These are phyloP conservation scores for Bryoerythrophyllum caledonicum DNA, from an alignment of 225 moss, liverwort and hornwort genomes.

Conservation along the genomic window DNA sequence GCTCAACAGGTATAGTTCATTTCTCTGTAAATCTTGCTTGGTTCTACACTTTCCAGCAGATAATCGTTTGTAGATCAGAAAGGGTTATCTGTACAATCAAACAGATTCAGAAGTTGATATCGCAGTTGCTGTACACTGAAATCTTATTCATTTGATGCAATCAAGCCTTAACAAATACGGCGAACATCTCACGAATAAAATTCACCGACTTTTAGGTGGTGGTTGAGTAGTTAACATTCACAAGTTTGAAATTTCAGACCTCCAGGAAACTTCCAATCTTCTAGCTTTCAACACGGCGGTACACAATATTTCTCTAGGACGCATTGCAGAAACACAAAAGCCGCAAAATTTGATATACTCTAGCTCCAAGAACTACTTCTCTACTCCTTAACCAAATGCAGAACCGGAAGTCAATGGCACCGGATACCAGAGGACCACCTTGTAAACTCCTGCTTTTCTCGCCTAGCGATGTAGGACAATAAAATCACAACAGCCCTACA, in stretches of 20 bases:
- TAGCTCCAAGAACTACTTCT: neutral
- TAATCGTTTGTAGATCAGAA: constrained; percentile 7
- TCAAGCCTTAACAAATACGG: neutral
- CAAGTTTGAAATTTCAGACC: constrained; percentile 5
- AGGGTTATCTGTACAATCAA: constrained; percentile 16
- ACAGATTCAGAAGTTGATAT: too few species aligned
- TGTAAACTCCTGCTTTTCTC: constrained; percentile 3
- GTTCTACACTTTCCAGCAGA: neutral
- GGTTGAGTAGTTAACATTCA: neutral
- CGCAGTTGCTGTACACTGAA: too few species aligned
- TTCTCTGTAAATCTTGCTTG: constrained; percentile 3
- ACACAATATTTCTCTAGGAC: neutral
- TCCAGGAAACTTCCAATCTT: neutral
- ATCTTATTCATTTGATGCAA: too few species aligned
- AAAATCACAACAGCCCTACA: neutral
- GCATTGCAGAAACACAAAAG: neutral
- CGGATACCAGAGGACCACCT: constrained; percentile 5
- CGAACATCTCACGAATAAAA: constrained; percentile 3
- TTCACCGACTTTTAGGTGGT: constrained; percentile 4
- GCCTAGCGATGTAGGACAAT: constrained; percentile 7
- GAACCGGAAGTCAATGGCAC: neutral
- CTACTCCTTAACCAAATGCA: constrained; percentile 1
- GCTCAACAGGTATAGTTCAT: neutral
- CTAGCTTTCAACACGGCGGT: neutral
- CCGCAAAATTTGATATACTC: neutral